A percentile compares a stretch with the other conserved stretches of the same genome.
Evolutionary conservation across 2,329 filamentous ascomycete genomes (phyloP).

Genomic region (Xylariaceae sp.): DNA sequence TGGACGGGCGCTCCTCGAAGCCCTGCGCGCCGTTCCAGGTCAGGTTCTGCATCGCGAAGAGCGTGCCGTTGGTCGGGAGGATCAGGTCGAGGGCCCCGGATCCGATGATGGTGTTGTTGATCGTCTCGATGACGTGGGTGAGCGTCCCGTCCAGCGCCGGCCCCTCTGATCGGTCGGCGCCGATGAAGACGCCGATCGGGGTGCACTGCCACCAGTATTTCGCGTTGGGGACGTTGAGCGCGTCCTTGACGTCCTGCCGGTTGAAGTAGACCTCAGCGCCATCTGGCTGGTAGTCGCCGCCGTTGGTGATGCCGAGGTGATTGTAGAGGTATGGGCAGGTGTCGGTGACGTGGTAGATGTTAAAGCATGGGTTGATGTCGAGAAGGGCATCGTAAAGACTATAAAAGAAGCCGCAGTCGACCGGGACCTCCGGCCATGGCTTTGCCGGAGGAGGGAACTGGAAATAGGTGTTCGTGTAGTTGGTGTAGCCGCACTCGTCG

Average conservation of each 20-base stretch:
- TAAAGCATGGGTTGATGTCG: conserved; percentile 71
- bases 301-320: conserved; percentile 33
- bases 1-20: conserved; percentile 54
- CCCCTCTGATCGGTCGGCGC: conserved; percentile 17
- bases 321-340: conserved; percentile 70
- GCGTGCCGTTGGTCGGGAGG: conserved; percentile 59
- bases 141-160: conserved; percentile 53
- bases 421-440: conserved; percentile 43
- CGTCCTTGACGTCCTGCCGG: conserved; percentile 22
- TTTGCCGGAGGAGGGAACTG: conserved; percentile 62
- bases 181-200: conserved; percentile 39
- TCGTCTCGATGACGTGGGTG: conserved; percentile 65
- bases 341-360: conserved; percentile 68
- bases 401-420: conserved; percentile 46
- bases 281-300: conserved; percentile 4
- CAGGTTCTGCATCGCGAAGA: conserved; percentile 72
- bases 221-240: conserved; percentile 24
- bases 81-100: conserved; percentile 66
- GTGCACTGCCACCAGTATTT: conserved; percentile 57
- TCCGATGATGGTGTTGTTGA: conserved; percentile 64
- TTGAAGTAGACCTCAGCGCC: conserved; percentile 46
- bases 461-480: conserved; percentile 57
- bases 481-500: conserved; percentile 57
- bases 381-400: conserved; percentile 52
- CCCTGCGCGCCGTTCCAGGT: conserved; percentile 67